A percentile compares a stretch with the other conserved stretches of the same genome.
These are phyloP conservation scores for Trichoderma sp. DNA, from an alignment of 2,329 filamentous ascomycete genomes.

Conservation along the genomic window DNA sequence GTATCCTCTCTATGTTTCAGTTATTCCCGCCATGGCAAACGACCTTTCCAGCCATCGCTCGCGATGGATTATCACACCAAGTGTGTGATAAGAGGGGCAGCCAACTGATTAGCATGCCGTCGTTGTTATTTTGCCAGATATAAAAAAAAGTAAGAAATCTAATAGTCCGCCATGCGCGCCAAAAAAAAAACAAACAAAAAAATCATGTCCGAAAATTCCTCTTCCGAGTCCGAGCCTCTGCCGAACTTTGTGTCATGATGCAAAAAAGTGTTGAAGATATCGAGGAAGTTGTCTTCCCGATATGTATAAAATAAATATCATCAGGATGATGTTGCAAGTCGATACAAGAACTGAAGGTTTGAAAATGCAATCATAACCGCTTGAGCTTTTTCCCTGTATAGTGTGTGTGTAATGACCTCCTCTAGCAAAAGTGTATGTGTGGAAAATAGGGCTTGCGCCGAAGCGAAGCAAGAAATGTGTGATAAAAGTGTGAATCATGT, in stretches of 20 bases:
- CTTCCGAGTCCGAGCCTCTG: conserved; percentile 21
- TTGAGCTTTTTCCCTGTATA: conserved; percentile 32
- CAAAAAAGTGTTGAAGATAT: conserved; percentile 21
- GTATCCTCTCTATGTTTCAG: conserved; percentile 13
- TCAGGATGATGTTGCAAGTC: conserved; percentile 32
- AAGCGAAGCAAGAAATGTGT: conserved; percentile 19
- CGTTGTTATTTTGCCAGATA: conserved; percentile 28
- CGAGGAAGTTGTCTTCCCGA: conserved; percentile 24
- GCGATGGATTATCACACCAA: conserved; percentile 49
- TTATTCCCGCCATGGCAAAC: conserved; percentile 27
- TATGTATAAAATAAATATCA: conserved; percentile 30
- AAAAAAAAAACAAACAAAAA: conserved; percentile 12
- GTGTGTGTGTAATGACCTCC: conserved; percentile 32
- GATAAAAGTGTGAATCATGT: conserved; percentile 17
- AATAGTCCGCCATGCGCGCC: conserved; percentile 30
- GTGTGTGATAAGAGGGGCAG: conserved; percentile 46
- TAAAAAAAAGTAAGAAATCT: conserved; percentile 17
- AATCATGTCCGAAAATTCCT: conserved; percentile 14
- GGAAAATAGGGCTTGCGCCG: conserved; percentile 10
- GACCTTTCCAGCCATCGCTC: conserved; percentile 37
- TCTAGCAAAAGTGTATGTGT: conserved; percentile 32
- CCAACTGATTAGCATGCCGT: conserved; percentile 27
- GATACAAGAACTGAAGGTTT: conserved; percentile 44
- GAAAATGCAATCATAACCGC: conserved; percentile 40
- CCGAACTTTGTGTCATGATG: conserved; percentile 34